A percentile compares a stretch with the other conserved stretches of the same genome.
Evolutionary conservation across 78 protist genomes (phyloP).

Genomic region (Dictyostelium intermedium): DNA sequence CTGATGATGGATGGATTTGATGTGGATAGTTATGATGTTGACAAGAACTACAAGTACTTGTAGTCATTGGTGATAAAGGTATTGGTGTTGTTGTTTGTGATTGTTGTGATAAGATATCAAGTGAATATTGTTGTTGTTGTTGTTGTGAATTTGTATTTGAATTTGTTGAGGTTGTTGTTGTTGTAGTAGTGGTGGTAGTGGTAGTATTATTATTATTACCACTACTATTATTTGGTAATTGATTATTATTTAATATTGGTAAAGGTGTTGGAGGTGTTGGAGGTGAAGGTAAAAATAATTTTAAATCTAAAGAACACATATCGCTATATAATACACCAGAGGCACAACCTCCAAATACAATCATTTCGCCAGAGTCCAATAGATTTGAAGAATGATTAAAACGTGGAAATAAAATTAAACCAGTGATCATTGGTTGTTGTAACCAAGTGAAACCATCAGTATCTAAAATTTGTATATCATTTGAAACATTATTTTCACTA

Average conservation of each 20-base stretch:
- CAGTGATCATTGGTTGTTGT: conserved; percentile 30
- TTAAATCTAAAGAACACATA: conserved; percentile 55
- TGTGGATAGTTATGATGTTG: neutral
- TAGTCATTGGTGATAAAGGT: neutral
- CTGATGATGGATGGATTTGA: neutral
- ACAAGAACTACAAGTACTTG: neutral
- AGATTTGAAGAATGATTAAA: conserved; percentile 34
- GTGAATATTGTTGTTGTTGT: neutral
- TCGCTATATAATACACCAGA: conserved; percentile 68
- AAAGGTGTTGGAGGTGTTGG: neutral
- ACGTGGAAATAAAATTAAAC: conserved; percentile 12
- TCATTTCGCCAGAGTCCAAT: conserved; percentile 47
- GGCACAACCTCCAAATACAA: conserved; percentile 64
- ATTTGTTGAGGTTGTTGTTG: neutral
- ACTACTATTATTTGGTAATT: no score
- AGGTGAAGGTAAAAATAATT: conserved; percentile 25
- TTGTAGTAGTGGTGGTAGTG: neutral
- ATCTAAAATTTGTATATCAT: conserved; percentile 59
- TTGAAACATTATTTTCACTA: conserved; percentile 2
- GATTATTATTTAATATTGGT: neutral
- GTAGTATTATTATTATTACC: no score
- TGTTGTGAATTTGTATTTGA: neutral
- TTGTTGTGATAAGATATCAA: neutral
- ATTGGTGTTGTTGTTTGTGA: conserved; percentile 4
- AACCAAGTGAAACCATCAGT: conserved; percentile 29